Conservation (phyloP, 176 grass and related monocot genomes). For the Cenchrus americanus region DNA sequence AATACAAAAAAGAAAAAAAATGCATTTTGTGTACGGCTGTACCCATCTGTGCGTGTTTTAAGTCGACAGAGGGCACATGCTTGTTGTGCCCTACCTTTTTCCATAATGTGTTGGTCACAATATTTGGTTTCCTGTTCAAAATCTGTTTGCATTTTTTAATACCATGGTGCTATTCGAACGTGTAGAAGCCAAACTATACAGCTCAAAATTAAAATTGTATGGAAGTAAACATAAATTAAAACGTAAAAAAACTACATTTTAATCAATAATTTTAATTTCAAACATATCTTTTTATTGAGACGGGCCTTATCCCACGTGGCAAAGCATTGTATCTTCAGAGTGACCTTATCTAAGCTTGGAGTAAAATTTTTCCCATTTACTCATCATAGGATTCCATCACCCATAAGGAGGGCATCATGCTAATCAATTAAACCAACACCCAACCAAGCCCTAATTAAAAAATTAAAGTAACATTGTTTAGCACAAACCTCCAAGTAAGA, state of each 20-base stretch:
- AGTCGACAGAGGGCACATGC: constrained; percentile 41
- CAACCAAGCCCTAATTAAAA: constrained; percentile 41
- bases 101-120: not conserved
- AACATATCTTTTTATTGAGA: not conserved
- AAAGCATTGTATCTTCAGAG: constrained; percentile 14
- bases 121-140: not conserved
- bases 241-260: too few species aligned
- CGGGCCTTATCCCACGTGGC: not conserved
- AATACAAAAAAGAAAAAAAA: not conserved
- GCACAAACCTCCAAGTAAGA: constrained; percentile 43
- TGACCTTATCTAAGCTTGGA: constrained; percentile 41
- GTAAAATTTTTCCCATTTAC: constrained; percentile 12
- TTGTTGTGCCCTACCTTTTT: constrained; percentile 20
- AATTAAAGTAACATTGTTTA: not conserved
- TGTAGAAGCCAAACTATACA: not conserved
- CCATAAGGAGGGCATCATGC: constrained; percentile 44
- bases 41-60: constrained; percentile 27
- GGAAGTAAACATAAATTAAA: not conserved
- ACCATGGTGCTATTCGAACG: not conserved
- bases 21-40: constrained; percentile 41
- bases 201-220: not conserved
- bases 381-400: constrained; percentile 51
- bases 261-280: not conserved
- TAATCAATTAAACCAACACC: constrained; percentile 36
- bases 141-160: not conserved